Base-by-base conservation (phyloP, 179 eudicot genomes). In the Spergularia azorica region DNA sequence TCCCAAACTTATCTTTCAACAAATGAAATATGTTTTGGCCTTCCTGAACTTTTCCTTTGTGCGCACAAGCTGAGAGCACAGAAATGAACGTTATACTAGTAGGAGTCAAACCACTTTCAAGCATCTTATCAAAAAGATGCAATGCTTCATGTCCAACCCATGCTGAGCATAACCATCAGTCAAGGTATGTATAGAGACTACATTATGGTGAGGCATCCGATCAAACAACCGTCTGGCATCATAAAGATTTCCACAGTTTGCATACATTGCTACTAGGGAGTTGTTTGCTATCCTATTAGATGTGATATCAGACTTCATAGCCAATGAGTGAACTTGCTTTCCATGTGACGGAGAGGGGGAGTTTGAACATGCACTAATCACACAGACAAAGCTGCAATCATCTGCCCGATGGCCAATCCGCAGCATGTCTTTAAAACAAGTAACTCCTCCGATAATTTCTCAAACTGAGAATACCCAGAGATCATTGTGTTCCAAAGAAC, bases 401-500 rank as follows among this genome's bases (percentile, higher is more conserved):
- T 94, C 94, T 6, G 97, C 94, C 41, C 50, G 70, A 77, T 90
- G 82, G n/a, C 92, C 98, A 73, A 76, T 55, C 7, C 79, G 82
- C 77, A 86, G 84, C 96, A 94, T 80, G 66, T 83, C 76, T 76
- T 51, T 86, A 65, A 94, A 92, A 80, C 92, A 92, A 20, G 68
- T 43, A 20, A 94, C 39, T 85, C 90, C 76, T 89, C 92, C 1
- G 89, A 87, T 14, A 87, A 86, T 56, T 90, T 91, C 50, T 86
- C 89, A 70, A 84, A 80, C 62, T 84, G 89, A 3, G 97, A 92
- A 81, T 86, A 90, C 17, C 94, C 96, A 18, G 90, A 90, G 70
- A 94, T 89, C 90, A 92, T 90, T 2, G 97, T 94, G 71, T 92
- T 94, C 98, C 98, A 94, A 17, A 92, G 80, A 70, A 94, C 89